These are phyloP conservation scores for Fusarium oxysporum DNA, from an alignment of 2,329 filamentous ascomycete species.

Conservation along the genomic window DNA sequence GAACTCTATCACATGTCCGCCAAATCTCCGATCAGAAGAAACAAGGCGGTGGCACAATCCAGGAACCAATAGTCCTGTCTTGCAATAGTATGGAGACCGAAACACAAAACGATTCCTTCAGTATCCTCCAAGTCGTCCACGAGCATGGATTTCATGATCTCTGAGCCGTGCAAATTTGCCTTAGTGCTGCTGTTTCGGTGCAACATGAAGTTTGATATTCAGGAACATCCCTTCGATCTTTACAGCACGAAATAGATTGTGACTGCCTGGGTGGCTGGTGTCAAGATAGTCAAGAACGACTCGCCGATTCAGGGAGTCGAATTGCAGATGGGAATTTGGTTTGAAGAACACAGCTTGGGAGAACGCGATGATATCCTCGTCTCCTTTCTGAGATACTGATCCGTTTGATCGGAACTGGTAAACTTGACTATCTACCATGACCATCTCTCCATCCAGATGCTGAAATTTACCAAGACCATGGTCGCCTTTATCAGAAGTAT, in stretches of 20 bases:
- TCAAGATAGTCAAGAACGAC: not conserved
- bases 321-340: not conserved
- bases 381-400: not conserved
- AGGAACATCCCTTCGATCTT: fast-evolving
- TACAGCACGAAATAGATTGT: not conserved
- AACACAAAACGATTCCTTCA: no score
- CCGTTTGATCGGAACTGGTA: fast-evolving
- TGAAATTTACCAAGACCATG: not conserved
- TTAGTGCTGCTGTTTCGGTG: not conserved
- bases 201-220: not conserved
- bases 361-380: not conserved
- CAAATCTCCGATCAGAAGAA: no score
- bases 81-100: no score
- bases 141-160: no score
- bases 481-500: not conserved
- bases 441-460: not conserved
- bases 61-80: no score
- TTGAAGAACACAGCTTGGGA: not conserved
- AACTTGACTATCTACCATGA: not conserved
- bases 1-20: no score
- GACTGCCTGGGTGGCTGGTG: fast-evolving
- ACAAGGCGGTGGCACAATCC: no score
- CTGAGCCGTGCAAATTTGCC: no score
- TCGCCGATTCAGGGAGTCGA: not conserved
- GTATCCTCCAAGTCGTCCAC: no score